Base-by-base conservation (phyloP, 768 basidiomycete genomes). In the Cantharellus anzutake region DNA sequence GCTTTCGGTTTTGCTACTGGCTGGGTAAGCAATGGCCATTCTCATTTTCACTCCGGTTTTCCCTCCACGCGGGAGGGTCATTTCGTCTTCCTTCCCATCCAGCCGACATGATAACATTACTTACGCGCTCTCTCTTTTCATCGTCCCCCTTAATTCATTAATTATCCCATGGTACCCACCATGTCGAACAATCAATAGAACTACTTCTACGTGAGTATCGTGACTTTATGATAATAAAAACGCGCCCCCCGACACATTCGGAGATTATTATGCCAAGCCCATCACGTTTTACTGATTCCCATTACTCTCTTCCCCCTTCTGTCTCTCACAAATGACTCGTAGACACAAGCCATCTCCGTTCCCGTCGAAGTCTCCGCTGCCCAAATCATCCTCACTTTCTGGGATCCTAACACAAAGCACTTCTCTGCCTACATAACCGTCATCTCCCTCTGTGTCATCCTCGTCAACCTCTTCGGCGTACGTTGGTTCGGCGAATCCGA, bases 371-470 rank as follows among this genome's bases (percentile, higher is more conserved):
- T 69, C 42, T 66, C 67, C 4, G 67, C 68, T 2, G 70, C 68
- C n/a, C 57, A 65, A 39, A 67, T 71, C 60, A 56, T 71, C 50
- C 62, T 70, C 56, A 61, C 44, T 5, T 66, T 63, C 57, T 65
- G 63, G 67, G 62, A 65, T 48, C 35, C 52, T 7, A 55, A 55
- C 52, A 55, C 52, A 7, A 55, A 61, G 4, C 59, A 73, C 81
- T 44, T 89, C 76, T 64, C 88, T 0, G 82, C 75, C n/a, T 96
- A 86, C 86, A 83, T 96, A 44, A 70, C 80, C 0, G 74, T 96
- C 42, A 69, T 84, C n/a, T 74, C 77, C 52, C 68, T 82, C 20
- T 64, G 77, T n/a, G 76, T 80, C 29, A 77, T 76, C 64, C 64
- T 73, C 16, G 78, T 84, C 72, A 84, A 85, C 64, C 73, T 84